Base-by-base conservation (phyloP, 345 rosid genomes). In the Ceriops tagal region DNA sequence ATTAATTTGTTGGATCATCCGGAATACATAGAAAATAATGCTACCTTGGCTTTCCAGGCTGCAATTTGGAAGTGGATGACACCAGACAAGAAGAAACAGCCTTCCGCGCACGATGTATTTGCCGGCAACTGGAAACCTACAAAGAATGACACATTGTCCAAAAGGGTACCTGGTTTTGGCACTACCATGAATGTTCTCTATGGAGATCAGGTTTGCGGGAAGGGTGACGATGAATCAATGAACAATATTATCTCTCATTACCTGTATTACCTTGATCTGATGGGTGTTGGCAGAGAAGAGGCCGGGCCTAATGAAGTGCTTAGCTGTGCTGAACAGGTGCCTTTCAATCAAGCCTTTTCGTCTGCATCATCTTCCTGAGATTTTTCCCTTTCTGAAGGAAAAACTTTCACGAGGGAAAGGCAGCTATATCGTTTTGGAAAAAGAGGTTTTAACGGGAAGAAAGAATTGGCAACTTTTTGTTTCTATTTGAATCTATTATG, bases 11-110 rank as follows among this genome's bases (percentile, higher is more conserved):
- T 88, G 72, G 83, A 73, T 76, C 85, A 83, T 49, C 96, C 98
- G 64, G 96, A 90, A 74, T 82, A 83, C 80, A 62, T 90, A 0
- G 95, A 92, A 77, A 62, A 88, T 79, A 88, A 88, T 30, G 92
- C 96, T 1, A 88, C 98, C 34, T 62, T 92, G 55, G 95, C 91
- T 15, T 92, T 90, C 73, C 96, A 88, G 66, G 77, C 92, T 0
- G 95, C 98, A 31, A 81, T 92, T 2, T 87, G 92, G 93, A 78
- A 78, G 80, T 92, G 96, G 98, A 92, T 92, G 98, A 88, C 92
- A 1, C 96, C 98, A 8, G 77, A 71, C 11, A 90, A 87, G 86
- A 92, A 92, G 83, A 77, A 81, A 18, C 74, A 65, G 28, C 98
- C 96, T 0, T 90, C 96, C 6, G 92, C 98, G 0, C 98, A 92